Conservation (phyloP, 176 grass and related monocot genomes). For the Hsuehochloa calcarea region DNA sequence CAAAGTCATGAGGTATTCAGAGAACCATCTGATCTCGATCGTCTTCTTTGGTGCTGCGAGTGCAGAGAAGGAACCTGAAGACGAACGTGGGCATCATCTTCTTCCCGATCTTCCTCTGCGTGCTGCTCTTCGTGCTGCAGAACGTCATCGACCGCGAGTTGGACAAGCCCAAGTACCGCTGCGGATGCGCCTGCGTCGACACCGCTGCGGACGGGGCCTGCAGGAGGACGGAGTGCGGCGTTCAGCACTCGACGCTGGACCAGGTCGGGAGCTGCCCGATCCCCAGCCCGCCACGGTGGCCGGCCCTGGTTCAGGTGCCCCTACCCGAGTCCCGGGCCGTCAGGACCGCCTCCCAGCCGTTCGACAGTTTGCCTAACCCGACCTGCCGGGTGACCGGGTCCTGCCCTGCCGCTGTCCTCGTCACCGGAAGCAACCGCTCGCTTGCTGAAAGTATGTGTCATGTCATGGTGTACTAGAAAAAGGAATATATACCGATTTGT, state of each 20-base stretch:
- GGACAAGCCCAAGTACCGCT: conserved; percentile 72
- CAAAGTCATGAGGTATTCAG: background rate
- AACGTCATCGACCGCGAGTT: conserved; percentile 56
- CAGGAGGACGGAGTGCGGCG: conserved; percentile 64
- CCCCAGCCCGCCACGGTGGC: conserved; percentile 53
- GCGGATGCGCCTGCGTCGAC: conserved; percentile 61
- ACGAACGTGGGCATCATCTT: conserved; percentile 67
- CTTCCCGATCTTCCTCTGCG: conserved; percentile 77
- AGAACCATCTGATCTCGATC: background rate
- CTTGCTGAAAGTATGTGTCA: conserved; percentile 57
- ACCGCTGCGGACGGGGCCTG: conserved; percentile 37
- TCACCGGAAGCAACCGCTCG: conserved; percentile 68
- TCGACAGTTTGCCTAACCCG: conserved; percentile 50
- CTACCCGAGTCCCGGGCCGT: conserved; percentile 45
- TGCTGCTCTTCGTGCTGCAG: conserved; percentile 58
- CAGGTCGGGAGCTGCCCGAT: conserved; percentile 75
- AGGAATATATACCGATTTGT: background rate
- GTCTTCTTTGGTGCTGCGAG: background rate
- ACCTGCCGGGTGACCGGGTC: conserved; percentile 48
- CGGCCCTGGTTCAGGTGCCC: conserved; percentile 70
- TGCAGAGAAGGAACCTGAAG: conserved; percentile 81
- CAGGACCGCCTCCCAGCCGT: background rate
- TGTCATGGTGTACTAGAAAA: background rate
- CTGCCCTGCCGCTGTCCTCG: conserved; percentile 58
- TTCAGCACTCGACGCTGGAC: conserved; percentile 70